Evolutionary conservation across 2,329 filamentous ascomycete genomes (phyloP), one percentile per base, ranked within the genome.

Genomic region (Colletotrichum eleusines): DNA sequence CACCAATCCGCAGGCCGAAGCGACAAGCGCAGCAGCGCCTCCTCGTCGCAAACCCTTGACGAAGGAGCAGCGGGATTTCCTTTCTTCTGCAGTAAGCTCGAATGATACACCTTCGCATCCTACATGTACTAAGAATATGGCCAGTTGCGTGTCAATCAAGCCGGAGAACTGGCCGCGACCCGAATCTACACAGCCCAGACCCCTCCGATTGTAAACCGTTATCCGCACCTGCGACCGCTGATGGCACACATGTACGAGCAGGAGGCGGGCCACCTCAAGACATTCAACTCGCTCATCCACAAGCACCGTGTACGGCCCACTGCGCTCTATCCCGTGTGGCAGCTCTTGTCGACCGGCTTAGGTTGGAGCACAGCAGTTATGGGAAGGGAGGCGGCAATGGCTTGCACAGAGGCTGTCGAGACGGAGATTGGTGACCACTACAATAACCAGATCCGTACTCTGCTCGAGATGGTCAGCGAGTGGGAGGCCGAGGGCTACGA

Each of bases 181-280:
- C 89, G 97, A 66, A 99, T 99, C 81, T 99, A 98, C 84, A 90
- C 90, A 1, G 91, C 94, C 2, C 96, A 99, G 81, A 95, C 90
- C 0, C 94, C 95, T 0, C 89, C 91, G n/a, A 84, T 98, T 63
- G 86, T 94, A 67, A 88, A 89, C 74, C 89, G 91, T 5, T 91
- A 98, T 79, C 95, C 96, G 1, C 93, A 97, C 78, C 90, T 99
- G 23, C 91, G 94, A 8, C 92, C 94, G 0, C 84, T 98, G 40
- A 97, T 99, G 94, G 89, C 91, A 76, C 96, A 98, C 86, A 99
- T 99, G 96, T 95, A 97, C 85, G 94, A 96, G 77, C 96, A 99
- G 80, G 96, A 99, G 85, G 94, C 89, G 16, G 92, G 90, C 11
- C 96, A 99, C 81, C 90, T 98, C 75, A 81, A 84, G 5, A 96